Evolutionary conservation across 805 yeast genomes (phyloP).

Genomic region (Candida ulmi): DNA sequence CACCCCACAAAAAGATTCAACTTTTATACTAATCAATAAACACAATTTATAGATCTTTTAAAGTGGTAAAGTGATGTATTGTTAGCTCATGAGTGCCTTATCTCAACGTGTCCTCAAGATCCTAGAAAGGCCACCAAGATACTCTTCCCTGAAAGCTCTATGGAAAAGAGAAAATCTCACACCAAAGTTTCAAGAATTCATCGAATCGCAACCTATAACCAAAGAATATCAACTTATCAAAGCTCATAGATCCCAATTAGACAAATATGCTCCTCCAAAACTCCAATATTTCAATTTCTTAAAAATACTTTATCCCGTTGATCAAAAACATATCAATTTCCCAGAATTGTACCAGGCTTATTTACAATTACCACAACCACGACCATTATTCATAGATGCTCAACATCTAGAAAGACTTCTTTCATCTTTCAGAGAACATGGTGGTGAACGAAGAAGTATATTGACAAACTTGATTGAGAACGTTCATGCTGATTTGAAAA

Average conservation of each 20-base stretch:
- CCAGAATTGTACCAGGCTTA: conserved; percentile 19
- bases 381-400: conserved; percentile 24
- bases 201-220: conserved; percentile 6
- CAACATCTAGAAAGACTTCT: conserved; percentile 28
- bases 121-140: not conserved
- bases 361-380: conserved; percentile 26
- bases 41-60: no score
- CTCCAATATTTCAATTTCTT: conserved; percentile 17
- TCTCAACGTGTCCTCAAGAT: not conserved
- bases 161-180: not conserved
- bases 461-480: not conserved
- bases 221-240: conserved; percentile 2
- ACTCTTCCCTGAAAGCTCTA: not conserved
- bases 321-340: conserved; percentile 5
- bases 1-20: no score
- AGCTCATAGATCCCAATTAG: conserved; percentile 2
- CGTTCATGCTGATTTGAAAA: conserved; percentile 18
- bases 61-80: no score
- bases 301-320: conserved; percentile 13
- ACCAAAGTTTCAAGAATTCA: not conserved
- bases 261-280: conserved; percentile 9
- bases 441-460: not conserved
- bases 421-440: conserved; percentile 10
- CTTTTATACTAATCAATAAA: no score
- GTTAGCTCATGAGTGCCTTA: not conserved